phyloP scores from a whole-genome alignment of 495 filamentous ascomycete genomes.

The Penicillium crystallinum region DNA sequence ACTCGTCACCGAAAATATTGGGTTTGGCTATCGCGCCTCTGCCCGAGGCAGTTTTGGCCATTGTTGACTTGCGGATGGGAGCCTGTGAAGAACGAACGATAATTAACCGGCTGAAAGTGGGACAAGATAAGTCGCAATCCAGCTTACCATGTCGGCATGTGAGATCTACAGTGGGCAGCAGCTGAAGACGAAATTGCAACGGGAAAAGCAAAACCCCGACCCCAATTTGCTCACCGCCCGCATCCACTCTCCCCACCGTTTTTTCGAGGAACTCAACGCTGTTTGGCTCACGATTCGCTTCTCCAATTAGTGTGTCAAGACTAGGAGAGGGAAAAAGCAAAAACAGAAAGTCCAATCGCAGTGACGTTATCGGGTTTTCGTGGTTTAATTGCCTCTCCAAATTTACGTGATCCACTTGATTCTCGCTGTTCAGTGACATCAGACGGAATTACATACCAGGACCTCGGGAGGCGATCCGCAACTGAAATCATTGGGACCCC shows the following conservation, averaged over 20 bases:
- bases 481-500: slow-evolving; percentile 13
- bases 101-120: slow-evolving; percentile 12
- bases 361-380: slow-evolving; percentile 2
- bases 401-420: neutral
- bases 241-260: slow-evolving; percentile 5
- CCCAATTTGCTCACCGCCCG: slow-evolving; percentile 4
- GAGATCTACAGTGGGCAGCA: slow-evolving; percentile 4
- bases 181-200: slow-evolving; percentile 3
- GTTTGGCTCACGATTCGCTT: neutral
- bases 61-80: slow-evolving; percentile 21
- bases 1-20: slow-evolving; percentile 37
- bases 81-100: slow-evolving; percentile 19
- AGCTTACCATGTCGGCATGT: slow-evolving; percentile 14
- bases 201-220: slow-evolving; percentile 6
- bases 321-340: neutral
- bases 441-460: neutral
- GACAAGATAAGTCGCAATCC: slow-evolving; percentile 6
- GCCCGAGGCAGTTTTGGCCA: slow-evolving; percentile 25
- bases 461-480: neutral
- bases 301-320: neutral
- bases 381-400: neutral
- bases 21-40: slow-evolving; percentile 24
- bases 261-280: slow-evolving; percentile 4
- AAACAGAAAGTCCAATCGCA: neutral
- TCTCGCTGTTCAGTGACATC: slow-evolving; percentile 1